phyloP scores from a whole-genome alignment of 768 basidiomycete genomes.

The Cyclocybe aegerita region DNA sequence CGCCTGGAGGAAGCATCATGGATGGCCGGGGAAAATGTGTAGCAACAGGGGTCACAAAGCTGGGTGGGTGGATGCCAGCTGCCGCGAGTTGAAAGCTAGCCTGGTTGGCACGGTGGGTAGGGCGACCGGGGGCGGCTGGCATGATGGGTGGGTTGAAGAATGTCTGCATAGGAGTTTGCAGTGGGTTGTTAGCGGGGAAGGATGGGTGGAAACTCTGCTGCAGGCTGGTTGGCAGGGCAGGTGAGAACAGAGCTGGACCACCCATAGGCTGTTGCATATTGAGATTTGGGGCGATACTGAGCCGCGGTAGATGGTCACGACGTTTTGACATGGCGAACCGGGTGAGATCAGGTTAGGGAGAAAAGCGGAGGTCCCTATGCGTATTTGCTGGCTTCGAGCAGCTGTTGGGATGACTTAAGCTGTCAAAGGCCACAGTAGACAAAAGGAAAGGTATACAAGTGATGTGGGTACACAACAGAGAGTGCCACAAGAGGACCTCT shows the following conservation, averaged over 20 bases:
- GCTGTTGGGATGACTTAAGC: background rate
- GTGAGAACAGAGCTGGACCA: slow-evolving; percentile 58
- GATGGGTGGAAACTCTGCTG: slow-evolving; percentile 59
- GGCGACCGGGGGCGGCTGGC: slow-evolving; percentile 50
- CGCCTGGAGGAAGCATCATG: slow-evolving; percentile 40
- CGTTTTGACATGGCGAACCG: slow-evolving; percentile 33
- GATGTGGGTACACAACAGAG: background rate
- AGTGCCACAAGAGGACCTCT: background rate
- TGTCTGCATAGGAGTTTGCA: slow-evolving; percentile 76
- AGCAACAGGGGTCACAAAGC: slow-evolving; percentile 61
- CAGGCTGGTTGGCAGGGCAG: slow-evolving; percentile 59
- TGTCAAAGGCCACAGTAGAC: background rate
- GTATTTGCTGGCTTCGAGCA: too few relatives aligned
- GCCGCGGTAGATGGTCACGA: slow-evolving; percentile 53
- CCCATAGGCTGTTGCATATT: slow-evolving; percentile 53
- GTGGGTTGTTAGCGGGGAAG: slow-evolving; percentile 44
- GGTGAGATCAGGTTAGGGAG: background rate
- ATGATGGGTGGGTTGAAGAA: slow-evolving; percentile 53
- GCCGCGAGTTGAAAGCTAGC: slow-evolving; percentile 67
- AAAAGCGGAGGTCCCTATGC: too few relatives aligned
- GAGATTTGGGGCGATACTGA: slow-evolving; percentile 56
- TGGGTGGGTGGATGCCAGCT: slow-evolving; percentile 56
- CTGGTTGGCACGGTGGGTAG: slow-evolving; percentile 51
- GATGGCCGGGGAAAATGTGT: slow-evolving; percentile 54
- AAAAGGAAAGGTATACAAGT: background rate